phyloP scores from a whole-genome alignment of 495 filamentous ascomycete genomes.

The Penicillium samsonianum region DNA sequence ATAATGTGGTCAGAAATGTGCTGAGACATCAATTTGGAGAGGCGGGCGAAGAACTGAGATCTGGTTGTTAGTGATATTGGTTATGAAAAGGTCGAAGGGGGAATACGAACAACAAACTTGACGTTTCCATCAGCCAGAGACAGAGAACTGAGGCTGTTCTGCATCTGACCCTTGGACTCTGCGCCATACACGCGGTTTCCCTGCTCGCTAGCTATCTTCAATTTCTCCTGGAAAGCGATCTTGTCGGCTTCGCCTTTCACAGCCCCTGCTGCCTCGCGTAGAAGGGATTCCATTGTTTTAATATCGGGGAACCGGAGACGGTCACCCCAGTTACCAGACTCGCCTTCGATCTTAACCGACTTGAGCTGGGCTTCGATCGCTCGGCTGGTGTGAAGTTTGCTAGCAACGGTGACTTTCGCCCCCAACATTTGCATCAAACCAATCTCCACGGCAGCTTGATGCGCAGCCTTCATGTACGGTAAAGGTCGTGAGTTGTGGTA shows the following conservation, averaged over 20 bases:
- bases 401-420: slow-evolving; percentile 21
- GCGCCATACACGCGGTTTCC: slow-evolving; percentile 2
- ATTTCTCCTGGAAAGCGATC: background rate
- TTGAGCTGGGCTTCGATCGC: slow-evolving; percentile 29
- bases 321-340: slow-evolving; percentile 28
- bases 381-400: slow-evolving; percentile 20
- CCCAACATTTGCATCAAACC: slow-evolving; percentile 39
- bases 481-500: slow-evolving; percentile 13
- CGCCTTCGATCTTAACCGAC: slow-evolving; percentile 17
- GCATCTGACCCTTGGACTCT: slow-evolving; percentile 20
- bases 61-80: slow-evolving; percentile 18
- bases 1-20: slow-evolving; percentile 69
- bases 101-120: slow-evolving; percentile 71
- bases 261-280: background rate
- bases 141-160: slow-evolving; percentile 34
- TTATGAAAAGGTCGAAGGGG: background rate
- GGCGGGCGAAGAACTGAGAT: slow-evolving; percentile 69
- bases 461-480: slow-evolving; percentile 30
- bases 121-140: slow-evolving; percentile 57
- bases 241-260: background rate
- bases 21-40: slow-evolving; percentile 74
- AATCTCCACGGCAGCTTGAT: slow-evolving; percentile 51
- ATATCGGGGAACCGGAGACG: slow-evolving; percentile 37
- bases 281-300: slow-evolving; percentile 31
- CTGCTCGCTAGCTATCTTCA: background rate